A percentile compares a stretch with the other conserved stretches of the same genome.
Evolutionary conservation across 495 filamentous ascomycete genomes (phyloP).

Genomic region (Neurospora cerealis): DNA sequence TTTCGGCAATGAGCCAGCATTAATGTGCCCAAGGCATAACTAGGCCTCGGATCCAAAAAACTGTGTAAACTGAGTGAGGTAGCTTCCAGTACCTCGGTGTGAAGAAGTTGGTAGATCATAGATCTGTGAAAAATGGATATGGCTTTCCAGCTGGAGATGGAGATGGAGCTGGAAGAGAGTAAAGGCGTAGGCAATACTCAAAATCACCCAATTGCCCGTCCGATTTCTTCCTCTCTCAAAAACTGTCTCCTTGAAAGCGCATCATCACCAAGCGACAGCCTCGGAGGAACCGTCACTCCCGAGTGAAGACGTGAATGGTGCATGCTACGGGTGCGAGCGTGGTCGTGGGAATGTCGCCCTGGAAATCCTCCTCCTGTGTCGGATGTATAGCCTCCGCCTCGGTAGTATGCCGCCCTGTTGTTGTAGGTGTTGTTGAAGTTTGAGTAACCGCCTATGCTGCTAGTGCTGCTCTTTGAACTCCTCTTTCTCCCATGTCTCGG

Average conservation of each 20-base stretch:
- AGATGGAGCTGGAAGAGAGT: not conserved
- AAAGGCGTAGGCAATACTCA: not conserved
- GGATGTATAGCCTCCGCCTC: not conserved
- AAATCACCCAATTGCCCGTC: slow-evolving; percentile 33
- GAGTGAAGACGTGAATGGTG: slow-evolving; percentile 30
- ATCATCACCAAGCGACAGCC: slow-evolving; percentile 29
- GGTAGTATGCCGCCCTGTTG: not conserved
- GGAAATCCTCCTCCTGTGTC: slow-evolving; percentile 9
- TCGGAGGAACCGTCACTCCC: slow-evolving; percentile 29
- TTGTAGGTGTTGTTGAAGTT: not conserved
- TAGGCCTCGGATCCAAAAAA: not conserved
- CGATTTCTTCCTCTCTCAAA: slow-evolving; percentile 30
- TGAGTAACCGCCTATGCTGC: slow-evolving; percentile 28
- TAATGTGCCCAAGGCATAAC: not conserved
- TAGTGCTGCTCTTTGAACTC: slow-evolving; percentile 32
- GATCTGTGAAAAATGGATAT: not conserved
- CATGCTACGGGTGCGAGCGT: not conserved
- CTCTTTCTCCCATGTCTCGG: slow-evolving; percentile 22
- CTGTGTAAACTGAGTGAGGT: not conserved
- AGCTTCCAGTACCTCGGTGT: not conserved
- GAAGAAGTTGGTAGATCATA: not conserved
- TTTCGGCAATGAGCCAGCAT: not conserved
- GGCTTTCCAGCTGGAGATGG: not conserved
- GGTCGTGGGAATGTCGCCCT: slow-evolving; percentile 18
- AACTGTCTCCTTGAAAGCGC: slow-evolving; percentile 26